Evolutionary conservation across 2,329 filamentous ascomycete species (phyloP).

Genomic region (Neoarthrinium moseri): DNA sequence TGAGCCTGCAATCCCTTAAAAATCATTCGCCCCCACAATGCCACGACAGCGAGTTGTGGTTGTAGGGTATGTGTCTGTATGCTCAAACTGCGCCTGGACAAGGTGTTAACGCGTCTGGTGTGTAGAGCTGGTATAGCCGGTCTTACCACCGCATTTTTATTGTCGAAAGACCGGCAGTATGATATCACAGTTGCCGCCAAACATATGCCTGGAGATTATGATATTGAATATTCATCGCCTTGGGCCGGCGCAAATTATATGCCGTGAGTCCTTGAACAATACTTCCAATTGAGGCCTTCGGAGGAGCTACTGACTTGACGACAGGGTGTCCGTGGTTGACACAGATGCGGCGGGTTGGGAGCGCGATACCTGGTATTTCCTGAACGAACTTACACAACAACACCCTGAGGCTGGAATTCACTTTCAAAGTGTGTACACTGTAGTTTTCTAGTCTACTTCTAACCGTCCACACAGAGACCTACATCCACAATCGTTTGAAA

Average conservation of each 20-base stretch:
- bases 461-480: slow-evolving; percentile 37
- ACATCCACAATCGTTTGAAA: slow-evolving; percentile 57
- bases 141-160: slow-evolving; percentile 29
- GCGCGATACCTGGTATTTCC: slow-evolving; percentile 26
- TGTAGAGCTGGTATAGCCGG: slow-evolving; percentile 30
- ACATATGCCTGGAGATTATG: slow-evolving; percentile 92
- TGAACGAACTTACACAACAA: slow-evolving; percentile 27
- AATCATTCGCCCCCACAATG: no score
- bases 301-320: background rate
- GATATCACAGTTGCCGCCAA: slow-evolving; percentile 72
- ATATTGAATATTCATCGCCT: slow-evolving; percentile 79
- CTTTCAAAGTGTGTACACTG: slow-evolving; percentile 21
- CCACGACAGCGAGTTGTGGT: no score
- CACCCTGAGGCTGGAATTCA: slow-evolving; percentile 33
- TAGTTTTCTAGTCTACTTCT: background rate
- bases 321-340: slow-evolving; percentile 22
- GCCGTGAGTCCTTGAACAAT: slow-evolving; percentile 24
- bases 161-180: slow-evolving; percentile 29
- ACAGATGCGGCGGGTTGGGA: slow-evolving; percentile 26
- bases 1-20: no score
- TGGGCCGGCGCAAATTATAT: slow-evolving; percentile 30
- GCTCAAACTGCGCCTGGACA: no score
- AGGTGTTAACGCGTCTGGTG: no score
- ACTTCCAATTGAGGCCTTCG: fast-evolving
- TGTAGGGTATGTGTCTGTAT: no score